phyloP scores from a whole-genome alignment of 805 yeast genomes.

The Saccharomycopsis sp. region DNA sequence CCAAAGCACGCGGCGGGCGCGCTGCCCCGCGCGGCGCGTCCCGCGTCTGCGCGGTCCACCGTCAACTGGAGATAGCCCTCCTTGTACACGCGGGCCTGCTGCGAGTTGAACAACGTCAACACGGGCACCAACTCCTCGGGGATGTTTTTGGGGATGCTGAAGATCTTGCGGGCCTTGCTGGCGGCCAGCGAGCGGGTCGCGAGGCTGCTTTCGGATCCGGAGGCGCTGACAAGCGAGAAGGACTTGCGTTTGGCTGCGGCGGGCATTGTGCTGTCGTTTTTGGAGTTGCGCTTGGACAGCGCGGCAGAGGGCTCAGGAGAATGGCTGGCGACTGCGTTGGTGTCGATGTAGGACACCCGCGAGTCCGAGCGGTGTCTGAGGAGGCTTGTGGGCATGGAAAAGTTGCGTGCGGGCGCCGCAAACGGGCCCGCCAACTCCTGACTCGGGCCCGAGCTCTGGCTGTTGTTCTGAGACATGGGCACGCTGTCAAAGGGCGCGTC shows the following conservation, averaged over 20 bases:
- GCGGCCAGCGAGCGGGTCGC: background rate
- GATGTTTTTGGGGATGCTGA: slow-evolving; percentile 16
- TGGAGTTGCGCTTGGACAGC: slow-evolving; percentile 2
- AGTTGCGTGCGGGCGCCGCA: background rate
- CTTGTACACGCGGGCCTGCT: slow-evolving; percentile 57
- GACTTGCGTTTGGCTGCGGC: slow-evolving; percentile 8
- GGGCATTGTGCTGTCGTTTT: background rate
- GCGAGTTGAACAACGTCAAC: slow-evolving; percentile 63
- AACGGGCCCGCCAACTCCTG: background rate
- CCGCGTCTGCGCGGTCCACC: slow-evolving; percentile 21
- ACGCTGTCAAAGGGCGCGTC: background rate
- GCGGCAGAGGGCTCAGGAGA: background rate
- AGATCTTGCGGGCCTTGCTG: slow-evolving; percentile 9
- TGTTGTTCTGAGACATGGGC: background rate
- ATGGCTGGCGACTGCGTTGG: slow-evolving; percentile 1
- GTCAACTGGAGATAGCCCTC: slow-evolving; percentile 38
- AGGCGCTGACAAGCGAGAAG: slow-evolving; percentile 1
- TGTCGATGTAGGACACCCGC: slow-evolving; percentile 15
- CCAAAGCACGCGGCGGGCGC: slow-evolving; percentile 28
- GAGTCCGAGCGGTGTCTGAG: slow-evolving; percentile 13
- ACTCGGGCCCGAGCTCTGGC: background rate
- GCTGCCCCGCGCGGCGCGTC: too few species aligned
- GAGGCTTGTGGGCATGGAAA: slow-evolving; percentile 16
- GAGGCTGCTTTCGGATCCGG: background rate
- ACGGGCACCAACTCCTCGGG: slow-evolving; percentile 70